Evolutionary conservation across 176 grass and related monocot genomes (phyloP).

Genomic region (Triticum aestivum): IWGSC_CS_RefSeq_v2.1 NC_057794.1:490801677-490802176

Average conservation of each 20-base stretch:
- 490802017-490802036: background rate
- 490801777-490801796: background rate
- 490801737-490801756: background rate
- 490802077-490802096: background rate
- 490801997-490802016: background rate
- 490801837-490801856: background rate
- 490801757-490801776: background rate
- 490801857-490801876: background rate
- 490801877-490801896: background rate
- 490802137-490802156: background rate
- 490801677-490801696: constrained; percentile 8
- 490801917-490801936: background rate
- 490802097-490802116: background rate
- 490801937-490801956: background rate
- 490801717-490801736: background rate
- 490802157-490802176: background rate
- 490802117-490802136: background rate
- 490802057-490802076: background rate
- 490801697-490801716: background rate
- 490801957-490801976: background rate
- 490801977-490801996: background rate
- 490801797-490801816: background rate
- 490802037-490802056: background rate
- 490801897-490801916: background rate
- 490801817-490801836: background rate